Evolutionary conservation across 768 basidiomycete genomes (phyloP), one percentile per base, ranked within the genome.

Genomic region (Mycena indigotica): DNA sequence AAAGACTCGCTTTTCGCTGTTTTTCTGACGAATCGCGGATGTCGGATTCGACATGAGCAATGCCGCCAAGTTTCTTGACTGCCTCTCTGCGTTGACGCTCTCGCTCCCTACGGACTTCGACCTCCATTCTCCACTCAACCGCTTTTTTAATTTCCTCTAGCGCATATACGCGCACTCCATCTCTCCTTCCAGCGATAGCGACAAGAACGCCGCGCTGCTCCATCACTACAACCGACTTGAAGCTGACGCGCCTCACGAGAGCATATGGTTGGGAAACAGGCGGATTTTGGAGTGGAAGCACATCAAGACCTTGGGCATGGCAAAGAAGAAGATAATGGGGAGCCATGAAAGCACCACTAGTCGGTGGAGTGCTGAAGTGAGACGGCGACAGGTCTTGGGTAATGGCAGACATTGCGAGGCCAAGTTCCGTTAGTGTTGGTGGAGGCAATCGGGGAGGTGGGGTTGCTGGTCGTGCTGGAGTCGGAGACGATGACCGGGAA

Each of bases 151-250:
- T 83, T 66, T 94, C 92, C 57, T 93, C 91, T 16, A 94, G 76
- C 17, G 92, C 92, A 70, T 94, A 94, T 17, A 94, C 92, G 30
- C 92, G 82, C 41, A 94, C 91, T 3, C 92, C 91, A 61, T 93
- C 91, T 64, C 92, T 76, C 60, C 92, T 77, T 8, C 92, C 92
- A 16, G 93, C 93, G 60, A 94, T 92, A 13, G 92, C 91, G 8
- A 94, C 92, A n/a, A 94, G 75, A 0, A 94, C 91, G 5, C 91
- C 92, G 28, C 92, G 87, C 66, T 93, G 89, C 65, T 94, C 92
- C 92, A 94, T 94, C 15, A 94, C 88, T 1, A 94, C 89, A n/a
- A 94, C 87, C 55, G 82, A 85, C 67, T 92, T 93, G 72, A 94
- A 94, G 30, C 82, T 80, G 51, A 92, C 89, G 53, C 91, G 81